Evolutionary conservation across 495 filamentous ascomycete genomes (phyloP), one percentile per base, ranked within the genome.

Genomic region (Echria macrotheca): DNA sequence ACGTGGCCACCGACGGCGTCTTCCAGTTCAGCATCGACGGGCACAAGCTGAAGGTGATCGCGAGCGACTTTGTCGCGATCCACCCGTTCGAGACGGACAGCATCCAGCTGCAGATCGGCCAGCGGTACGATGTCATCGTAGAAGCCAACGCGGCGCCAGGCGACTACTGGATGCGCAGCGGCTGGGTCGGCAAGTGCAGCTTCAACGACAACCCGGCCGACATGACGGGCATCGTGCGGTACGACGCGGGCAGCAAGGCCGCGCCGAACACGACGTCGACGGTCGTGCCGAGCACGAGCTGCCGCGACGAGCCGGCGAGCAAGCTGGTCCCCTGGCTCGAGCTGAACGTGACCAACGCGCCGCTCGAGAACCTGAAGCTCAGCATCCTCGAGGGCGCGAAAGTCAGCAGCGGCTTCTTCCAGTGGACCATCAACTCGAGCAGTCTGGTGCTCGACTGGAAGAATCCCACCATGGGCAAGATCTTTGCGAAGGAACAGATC

Each of bases 61-160:
- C 68, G 2, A 69, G 53, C 33, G 77, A 81, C 55, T 69, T 72
- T 21, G 69, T 74, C 1, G 74, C 76, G 2, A 70, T 84, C 25
- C 54, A 54, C 1, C 79, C 80, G 0, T 82, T 75, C 39, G 53
- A 51, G 4, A 67, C 69, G 15, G 56, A 73, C 12, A 61, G 69
- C 3, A 53, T 86, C 3, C 61, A 68, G 4, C 65, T 89, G 28
- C 73, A 56, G 29, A 80, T 85, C 54, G 85, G 81, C 3, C 83
- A 90, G 62, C 74, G 86, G 19, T 84, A 61, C 49, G 78, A 87
- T 53, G 63, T 89, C n/a, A 73, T 89, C 32, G 73, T 89, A 17
- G 69, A 71, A 25, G 83, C 81, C 4, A 71, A 79, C 45, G 68
- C 77, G 37, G 15, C 55, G 1, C 47, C 56, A 17, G 65, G 59